phyloP scores from a whole-genome alignment of 495 filamentous ascomycete genomes.

The Aspergillus funiculosus region DNA sequence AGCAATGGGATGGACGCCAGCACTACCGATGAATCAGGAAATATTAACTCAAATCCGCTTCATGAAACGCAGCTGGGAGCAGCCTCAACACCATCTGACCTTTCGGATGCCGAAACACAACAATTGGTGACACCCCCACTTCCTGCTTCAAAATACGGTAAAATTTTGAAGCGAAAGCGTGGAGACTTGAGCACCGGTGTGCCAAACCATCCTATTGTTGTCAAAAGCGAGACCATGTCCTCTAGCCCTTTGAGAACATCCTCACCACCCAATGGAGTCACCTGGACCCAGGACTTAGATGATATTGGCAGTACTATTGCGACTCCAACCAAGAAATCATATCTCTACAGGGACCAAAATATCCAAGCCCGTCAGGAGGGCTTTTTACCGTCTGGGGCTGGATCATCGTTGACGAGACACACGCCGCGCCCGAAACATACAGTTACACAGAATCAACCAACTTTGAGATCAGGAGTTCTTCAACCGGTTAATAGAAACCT shows the following conservation, averaged over 20 bases:
- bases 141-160: slow-evolving; percentile 36
- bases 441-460: background rate
- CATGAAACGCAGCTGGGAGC: background rate
- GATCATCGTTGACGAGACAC: background rate
- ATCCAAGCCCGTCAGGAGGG: background rate
- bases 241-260: slow-evolving; percentile 35
- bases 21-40: background rate
- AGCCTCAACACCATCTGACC: slow-evolving; percentile 15
- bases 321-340: slow-evolving; percentile 58
- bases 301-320: slow-evolving; percentile 54
- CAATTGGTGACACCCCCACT: slow-evolving; percentile 13
- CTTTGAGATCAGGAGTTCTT: slow-evolving; percentile 14
- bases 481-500: slow-evolving; percentile 24
- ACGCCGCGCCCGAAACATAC: background rate
- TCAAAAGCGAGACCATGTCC: slow-evolving; percentile 32
- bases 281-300: slow-evolving; percentile 66
- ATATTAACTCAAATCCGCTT: background rate
- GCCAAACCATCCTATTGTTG: slow-evolving; percentile 18
- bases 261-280: slow-evolving; percentile 6
- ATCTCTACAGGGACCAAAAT: background rate
- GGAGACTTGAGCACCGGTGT: background rate
- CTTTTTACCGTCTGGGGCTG: background rate
- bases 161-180: slow-evolving; percentile 22
- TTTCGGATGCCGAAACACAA: slow-evolving; percentile 14
- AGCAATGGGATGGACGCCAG: too few relatives aligned